Base-by-base conservation (phyloP, 768 basidiomycete species). In the Kwoniella europaea region DNA sequence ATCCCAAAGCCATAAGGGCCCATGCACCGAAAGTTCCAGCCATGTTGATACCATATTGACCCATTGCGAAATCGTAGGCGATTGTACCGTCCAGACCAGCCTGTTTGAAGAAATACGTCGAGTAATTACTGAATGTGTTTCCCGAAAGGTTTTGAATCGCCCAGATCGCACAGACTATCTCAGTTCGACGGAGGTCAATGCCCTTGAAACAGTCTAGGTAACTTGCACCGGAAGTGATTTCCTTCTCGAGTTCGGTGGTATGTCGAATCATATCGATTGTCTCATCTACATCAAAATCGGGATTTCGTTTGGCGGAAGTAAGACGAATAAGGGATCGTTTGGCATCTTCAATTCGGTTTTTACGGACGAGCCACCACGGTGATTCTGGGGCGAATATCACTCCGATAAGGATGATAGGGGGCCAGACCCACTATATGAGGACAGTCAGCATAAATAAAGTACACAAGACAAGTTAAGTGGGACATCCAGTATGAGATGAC, bases 111-210 rank as follows among this genome's bases (percentile, higher is more conserved):
- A 81, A 81, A 64, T 77, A 77, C n/a, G 76, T 77, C 10, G 76
- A 76, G 68, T 77, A 79, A 66, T 77, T 76, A 56, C 72, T 75
- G 63, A 79, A 81, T 10, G 77, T 70, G 54, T 75, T 76, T 63
- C 82, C 83, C 52, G 71, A 75, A 1, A 69, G 35, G 57, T 73
- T 78, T 63, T 84, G 84, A 54, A 80, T 79, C 22, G 75, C 73
- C 81, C 81, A 84, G 2, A 69, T 72, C 42, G 63, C 64, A 43
- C 59, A 67, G 20, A 79, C 94, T 82, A 94, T 83, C 71, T 84
- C 83, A 27, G 84, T 85, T 18, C 85, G 73, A 13, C 85, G 71
- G 0, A 78, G 65, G 65, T 86, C 83, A 58, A 77, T 74, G 2
- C 84, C 84, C 54, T 73, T 73, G 81, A 84, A 85, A 77, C 85